phyloP scores from a whole-genome alignment of 1,139 yeast genomes.

The Kodamaea sp. region DNA sequence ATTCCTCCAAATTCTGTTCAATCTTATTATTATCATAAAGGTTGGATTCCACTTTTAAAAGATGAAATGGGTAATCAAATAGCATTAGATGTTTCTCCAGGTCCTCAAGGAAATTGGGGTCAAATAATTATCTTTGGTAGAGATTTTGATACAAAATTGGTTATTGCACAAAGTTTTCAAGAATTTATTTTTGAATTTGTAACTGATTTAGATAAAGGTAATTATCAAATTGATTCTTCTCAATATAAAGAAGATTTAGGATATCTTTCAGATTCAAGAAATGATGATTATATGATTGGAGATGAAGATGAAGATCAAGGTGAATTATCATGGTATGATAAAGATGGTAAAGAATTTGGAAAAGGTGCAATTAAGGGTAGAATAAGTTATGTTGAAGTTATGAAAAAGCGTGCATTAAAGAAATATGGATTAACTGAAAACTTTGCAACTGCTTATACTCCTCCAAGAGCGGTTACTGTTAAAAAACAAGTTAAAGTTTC shows the following conservation, averaged over 20 bases:
- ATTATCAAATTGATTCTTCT: constrained; percentile 44
- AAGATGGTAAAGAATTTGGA: constrained; percentile 42
- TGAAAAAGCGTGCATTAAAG: constrained; percentile 48
- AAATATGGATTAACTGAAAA: constrained; percentile 38
- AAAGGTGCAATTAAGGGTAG: constrained; percentile 33
- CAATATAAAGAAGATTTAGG: constrained; percentile 21
- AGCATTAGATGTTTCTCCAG: constrained; percentile 62
- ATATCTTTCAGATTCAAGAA: constrained; percentile 19
- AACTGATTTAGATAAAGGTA: constrained; percentile 52
- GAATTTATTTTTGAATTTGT: constrained; percentile 50
- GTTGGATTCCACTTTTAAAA: constrained; percentile 59
- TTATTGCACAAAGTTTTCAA: constrained; percentile 52
- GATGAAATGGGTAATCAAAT: constrained; percentile 60
- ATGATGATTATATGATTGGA: constrained; percentile 47
- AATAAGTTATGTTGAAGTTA: constrained; percentile 48
- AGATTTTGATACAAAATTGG: constrained; percentile 60
- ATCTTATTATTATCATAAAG: constrained; percentile 51
- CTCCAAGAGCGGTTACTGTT: constrained; percentile 24
- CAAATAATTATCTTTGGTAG: constrained; percentile 63
- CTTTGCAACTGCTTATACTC: constrained; percentile 41
- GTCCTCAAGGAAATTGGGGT: constrained; percentile 58
- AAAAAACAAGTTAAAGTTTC: constrained; percentile 8
- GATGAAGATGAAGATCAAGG: constrained; percentile 44
- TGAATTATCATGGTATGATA: constrained; percentile 36
- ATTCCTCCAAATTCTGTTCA: constrained; percentile 57